Percentiles rank a stretch among this genome's conserved stretches.
Evolutionary conservation across 305 asterid genomes (phyloP).

Genomic region (Rubia balearica): DNA sequence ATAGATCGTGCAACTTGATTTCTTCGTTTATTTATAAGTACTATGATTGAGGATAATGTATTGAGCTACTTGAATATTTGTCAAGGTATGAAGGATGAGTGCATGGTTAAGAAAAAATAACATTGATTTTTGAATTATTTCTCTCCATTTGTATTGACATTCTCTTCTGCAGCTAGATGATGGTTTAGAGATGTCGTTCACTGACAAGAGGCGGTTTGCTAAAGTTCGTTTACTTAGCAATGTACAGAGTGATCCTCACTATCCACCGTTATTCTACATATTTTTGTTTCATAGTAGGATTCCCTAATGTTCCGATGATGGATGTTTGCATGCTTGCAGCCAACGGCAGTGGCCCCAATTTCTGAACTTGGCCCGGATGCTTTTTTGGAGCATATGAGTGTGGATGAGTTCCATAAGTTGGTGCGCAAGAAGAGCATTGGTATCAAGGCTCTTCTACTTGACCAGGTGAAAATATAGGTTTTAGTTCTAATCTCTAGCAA

Average conservation of each 20-base stretch:
- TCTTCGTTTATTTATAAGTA: not conserved
- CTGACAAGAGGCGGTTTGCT: constrained; percentile 97
- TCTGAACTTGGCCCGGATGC: constrained; percentile 99
- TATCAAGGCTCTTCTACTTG: constrained; percentile 90
- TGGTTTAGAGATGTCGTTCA: constrained; percentile 87
- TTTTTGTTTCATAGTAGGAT: constrained; percentile 15
- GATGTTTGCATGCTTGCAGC: constrained; percentile 38
- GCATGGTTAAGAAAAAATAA: not conserved
- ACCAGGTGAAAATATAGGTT: constrained; percentile 52
- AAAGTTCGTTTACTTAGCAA: constrained; percentile 78
- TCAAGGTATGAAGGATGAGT: not conserved
- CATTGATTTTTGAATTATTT: not conserved
- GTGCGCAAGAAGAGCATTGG: constrained; percentile 80
- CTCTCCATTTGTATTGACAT: not conserved
- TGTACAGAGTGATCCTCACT: constrained; percentile 39
- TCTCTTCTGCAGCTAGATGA: constrained; percentile 58
- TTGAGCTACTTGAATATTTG: not conserved
- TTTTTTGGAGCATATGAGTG: constrained; percentile 56
- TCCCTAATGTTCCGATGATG: constrained; percentile 20
- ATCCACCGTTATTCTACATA: constrained; percentile 5
- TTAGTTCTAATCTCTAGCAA: not conserved
- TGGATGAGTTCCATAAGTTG: constrained; percentile 48
- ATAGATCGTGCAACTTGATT: not conserved
- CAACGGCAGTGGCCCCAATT: constrained; percentile 69
- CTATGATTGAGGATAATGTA: not conserved